Conservation (phyloP, 2,329 filamentous ascomycete species). For the Diaporthe sp. region DNA sequence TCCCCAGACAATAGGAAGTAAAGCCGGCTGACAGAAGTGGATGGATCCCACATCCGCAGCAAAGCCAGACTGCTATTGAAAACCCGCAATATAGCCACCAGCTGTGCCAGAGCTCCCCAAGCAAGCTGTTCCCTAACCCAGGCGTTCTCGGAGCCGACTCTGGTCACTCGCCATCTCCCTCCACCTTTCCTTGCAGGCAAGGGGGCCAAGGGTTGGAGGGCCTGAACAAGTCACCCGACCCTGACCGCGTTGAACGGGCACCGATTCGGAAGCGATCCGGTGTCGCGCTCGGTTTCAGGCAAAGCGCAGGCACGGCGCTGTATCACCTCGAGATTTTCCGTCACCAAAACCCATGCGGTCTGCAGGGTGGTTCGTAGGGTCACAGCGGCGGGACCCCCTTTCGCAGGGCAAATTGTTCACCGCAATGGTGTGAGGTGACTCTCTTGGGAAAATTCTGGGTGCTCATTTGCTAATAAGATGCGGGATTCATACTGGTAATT, state of each 20-base stretch:
- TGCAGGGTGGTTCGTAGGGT: background rate
- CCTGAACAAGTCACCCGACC: constrained; percentile 4
- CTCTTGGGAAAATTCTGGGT: background rate
- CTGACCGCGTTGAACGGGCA: constrained; percentile 3
- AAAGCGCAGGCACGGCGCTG: constrained; percentile 11
- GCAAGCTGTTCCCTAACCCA: background rate
- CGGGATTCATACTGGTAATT: background rate
- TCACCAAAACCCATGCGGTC: background rate
- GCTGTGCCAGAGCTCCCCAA: too few relatives aligned
- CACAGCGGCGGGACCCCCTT: background rate
- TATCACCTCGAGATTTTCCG: constrained; percentile 14
- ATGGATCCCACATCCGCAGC: background rate
- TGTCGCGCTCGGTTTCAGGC: constrained; percentile 26
- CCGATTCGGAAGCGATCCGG: constrained; percentile 26
- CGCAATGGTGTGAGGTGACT: constrained; percentile 13
- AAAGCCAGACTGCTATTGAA: background rate
- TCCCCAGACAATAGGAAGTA: constrained; percentile 28
- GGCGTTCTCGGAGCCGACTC: constrained; percentile 1
- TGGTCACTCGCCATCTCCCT: background rate
- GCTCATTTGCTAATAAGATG: constrained; percentile 11
- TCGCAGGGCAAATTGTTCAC: constrained; percentile 10
- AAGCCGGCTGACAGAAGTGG: background rate
- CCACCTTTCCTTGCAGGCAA: background rate
- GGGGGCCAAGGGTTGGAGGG: background rate
- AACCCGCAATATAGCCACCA: background rate